A percentile compares a stretch with the other conserved stretches of the same genome.
Conservation (phyloP, 805 yeast genomes). For the Candida nitratophila region DNA sequence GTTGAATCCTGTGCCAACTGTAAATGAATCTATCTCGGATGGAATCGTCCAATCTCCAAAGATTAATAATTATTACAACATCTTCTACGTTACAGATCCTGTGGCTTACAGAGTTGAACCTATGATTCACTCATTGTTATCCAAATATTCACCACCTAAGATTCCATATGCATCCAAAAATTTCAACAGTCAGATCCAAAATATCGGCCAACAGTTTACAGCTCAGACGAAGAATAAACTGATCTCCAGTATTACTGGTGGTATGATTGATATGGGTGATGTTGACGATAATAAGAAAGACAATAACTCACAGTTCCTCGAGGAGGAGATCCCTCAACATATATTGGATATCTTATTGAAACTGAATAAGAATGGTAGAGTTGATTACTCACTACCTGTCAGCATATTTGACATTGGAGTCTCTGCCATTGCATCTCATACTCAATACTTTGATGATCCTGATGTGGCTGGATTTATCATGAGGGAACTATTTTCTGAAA, state of each 20-base stretch:
- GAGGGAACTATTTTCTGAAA: conserved; percentile 35
- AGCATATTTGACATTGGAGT: conserved; percentile 75
- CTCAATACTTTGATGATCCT: conserved; percentile 79
- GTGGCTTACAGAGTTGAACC: conserved; percentile 90
- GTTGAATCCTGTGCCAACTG: conserved; percentile 3
- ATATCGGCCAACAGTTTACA: neutral
- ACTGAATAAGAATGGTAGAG: conserved; percentile 66
- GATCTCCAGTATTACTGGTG: neutral
- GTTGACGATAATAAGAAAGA: conserved; percentile 9
- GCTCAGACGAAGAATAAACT: conserved; percentile 13
- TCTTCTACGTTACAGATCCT: conserved; percentile 90
- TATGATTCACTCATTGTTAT: conserved; percentile 44
- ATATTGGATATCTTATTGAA: conserved; percentile 30
- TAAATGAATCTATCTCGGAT: conserved; percentile 6
- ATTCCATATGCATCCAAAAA: conserved; percentile 50
- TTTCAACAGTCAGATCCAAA: conserved; percentile 37
- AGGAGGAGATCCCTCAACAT: conserved; percentile 20
- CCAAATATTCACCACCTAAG: conserved; percentile 44
- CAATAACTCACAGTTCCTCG: conserved; percentile 1
- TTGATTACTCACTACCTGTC: conserved; percentile 76
- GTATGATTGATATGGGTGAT: neutral
- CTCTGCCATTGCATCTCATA: conserved; percentile 81
- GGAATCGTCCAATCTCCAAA: conserved; percentile 37
- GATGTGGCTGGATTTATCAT: conserved; percentile 78
- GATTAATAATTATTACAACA: conserved; percentile 64